Evolutionary conservation across 768 basidiomycete genomes (phyloP).

Genomic region (Cystobasidiopsis lactophilus): DNA sequence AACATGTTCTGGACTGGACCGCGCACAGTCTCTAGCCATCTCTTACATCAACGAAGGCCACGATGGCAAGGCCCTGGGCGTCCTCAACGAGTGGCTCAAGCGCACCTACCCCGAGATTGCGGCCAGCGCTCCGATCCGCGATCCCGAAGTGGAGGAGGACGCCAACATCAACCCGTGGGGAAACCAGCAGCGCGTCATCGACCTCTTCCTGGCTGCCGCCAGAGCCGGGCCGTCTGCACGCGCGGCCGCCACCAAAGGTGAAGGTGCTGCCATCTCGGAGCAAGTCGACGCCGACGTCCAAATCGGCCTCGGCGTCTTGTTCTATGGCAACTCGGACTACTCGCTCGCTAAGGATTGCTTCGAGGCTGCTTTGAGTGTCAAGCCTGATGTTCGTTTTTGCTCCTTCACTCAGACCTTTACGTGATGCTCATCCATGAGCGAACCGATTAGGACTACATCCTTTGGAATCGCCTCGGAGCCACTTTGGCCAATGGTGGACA

Average conservation of each 20-base stretch:
- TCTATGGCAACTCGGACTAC: constrained; percentile 70
- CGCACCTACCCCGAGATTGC: constrained; percentile 27
- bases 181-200: constrained; percentile 52
- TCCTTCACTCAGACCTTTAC: not conserved
- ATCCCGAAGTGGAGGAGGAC: constrained; percentile 3
- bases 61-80: constrained; percentile 65
- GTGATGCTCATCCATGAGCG: no score
- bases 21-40: constrained; percentile 1
- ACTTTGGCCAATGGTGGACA: constrained; percentile 81
- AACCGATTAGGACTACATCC: constrained; percentile 51
- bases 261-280: not conserved
- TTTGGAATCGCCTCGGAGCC: constrained; percentile 92
- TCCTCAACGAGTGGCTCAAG: constrained; percentile 58
- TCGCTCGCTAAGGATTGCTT: constrained; percentile 86
- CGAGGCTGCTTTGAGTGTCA: constrained; percentile 53
- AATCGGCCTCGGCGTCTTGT: constrained; percentile 74
- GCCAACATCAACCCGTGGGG: constrained; percentile 39
- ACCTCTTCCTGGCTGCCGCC: constrained; percentile 61
- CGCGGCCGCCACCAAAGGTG: constrained; percentile 14
- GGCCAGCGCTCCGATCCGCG: constrained; percentile 17
- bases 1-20: constrained; percentile 2
- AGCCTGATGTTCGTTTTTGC: constrained; percentile 39
- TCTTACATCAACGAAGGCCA: constrained; percentile 59
- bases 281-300: constrained; percentile 57
- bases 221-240: constrained; percentile 55